Conservation (phyloP, 805 yeast genomes). For the Candida stauntonica region DNA sequence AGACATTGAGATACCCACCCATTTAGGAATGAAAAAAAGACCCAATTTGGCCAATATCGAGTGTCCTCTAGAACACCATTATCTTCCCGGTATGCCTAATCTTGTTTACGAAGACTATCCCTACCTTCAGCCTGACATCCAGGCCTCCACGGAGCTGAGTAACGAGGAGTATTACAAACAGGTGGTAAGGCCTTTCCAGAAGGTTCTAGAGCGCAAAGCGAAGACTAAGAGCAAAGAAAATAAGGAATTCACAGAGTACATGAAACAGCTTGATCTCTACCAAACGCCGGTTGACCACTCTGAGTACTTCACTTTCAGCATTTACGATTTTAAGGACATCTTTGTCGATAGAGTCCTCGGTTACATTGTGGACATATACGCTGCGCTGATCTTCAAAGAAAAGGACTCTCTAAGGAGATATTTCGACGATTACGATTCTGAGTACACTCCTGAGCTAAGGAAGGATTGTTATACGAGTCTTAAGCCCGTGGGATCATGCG, state of each 20-base stretch:
- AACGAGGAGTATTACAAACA: slow-evolving; percentile 15
- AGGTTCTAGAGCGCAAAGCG: slow-evolving; percentile 5
- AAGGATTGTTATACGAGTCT: slow-evolving; percentile 13
- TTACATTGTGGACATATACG: slow-evolving; percentile 8
- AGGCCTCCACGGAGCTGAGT: slow-evolving; percentile 13
- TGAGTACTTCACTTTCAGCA: slow-evolving; percentile 13
- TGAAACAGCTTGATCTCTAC: slow-evolving; percentile 11
- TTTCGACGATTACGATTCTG: slow-evolving; percentile 17
- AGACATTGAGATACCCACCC: slow-evolving; percentile 19
- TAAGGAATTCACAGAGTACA: slow-evolving; percentile 9
- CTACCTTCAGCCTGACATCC: slow-evolving; percentile 18
- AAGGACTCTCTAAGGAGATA: slow-evolving; percentile 10
- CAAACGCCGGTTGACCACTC: slow-evolving; percentile 14
- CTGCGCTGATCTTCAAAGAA: slow-evolving; percentile 6
- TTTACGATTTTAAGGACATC: slow-evolving; percentile 16
- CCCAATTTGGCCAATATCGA: slow-evolving; percentile 9
- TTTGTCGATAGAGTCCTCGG: slow-evolving; percentile 12
- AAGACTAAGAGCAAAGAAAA: slow-evolving; percentile 1
- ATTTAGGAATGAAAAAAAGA: slow-evolving; percentile 18
- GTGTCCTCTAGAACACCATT: slow-evolving; percentile 15
- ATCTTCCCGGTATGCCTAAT: slow-evolving; percentile 23
- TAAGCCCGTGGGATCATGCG: slow-evolving; percentile 26
- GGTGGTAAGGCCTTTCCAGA: slow-evolving; percentile 14
- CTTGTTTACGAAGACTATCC: slow-evolving; percentile 26
- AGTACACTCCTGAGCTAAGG: slow-evolving; percentile 12